Evolutionary conservation across 805 yeast species (phyloP).

Genomic region (Candida coleopterorum): DNA sequence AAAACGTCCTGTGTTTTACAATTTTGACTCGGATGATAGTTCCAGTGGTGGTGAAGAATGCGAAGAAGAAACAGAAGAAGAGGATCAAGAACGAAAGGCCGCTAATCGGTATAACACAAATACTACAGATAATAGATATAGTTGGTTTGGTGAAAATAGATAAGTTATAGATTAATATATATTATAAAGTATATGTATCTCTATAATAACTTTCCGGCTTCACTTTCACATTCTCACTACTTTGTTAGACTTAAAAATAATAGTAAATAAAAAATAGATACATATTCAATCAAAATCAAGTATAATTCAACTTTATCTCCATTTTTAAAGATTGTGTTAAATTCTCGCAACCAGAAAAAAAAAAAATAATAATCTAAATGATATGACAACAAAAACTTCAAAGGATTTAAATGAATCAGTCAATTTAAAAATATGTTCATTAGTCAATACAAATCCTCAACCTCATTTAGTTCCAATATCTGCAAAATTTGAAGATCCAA

Average conservation of each 20-base stretch:
- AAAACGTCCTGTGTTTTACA: conserved; percentile 27
- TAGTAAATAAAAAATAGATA: too few species aligned
- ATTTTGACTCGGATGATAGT: conserved; percentile 19
- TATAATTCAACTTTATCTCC: too few species aligned
- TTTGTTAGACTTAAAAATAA: too few species aligned
- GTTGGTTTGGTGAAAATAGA: conserved; percentile 39
- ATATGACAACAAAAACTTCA: conserved; percentile 14
- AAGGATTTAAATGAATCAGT: conserved; percentile 33
- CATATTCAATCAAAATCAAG: too few species aligned
- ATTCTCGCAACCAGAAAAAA: not conserved
- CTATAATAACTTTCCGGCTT: too few species aligned
- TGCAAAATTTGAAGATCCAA: conserved; percentile 32
- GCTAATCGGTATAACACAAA: too few species aligned
- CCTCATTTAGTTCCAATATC: conserved; percentile 21
- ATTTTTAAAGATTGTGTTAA: too few species aligned
- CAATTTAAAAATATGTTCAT: conserved; percentile 27
- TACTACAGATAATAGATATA: conserved; percentile 16
- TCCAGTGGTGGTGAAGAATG: conserved; percentile 12
- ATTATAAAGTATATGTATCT: too few species aligned
- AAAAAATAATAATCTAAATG: not conserved
- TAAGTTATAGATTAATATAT: conserved; percentile 5
- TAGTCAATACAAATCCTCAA: conserved; percentile 13
- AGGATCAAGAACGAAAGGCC: too few species aligned
- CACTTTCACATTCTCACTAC: too few species aligned
- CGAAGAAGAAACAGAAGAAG: conserved; percentile 7